These are phyloP conservation scores for Cardamine occulta DNA, from an alignment of 345 rosid species.

Conservation along the genomic window DNA sequence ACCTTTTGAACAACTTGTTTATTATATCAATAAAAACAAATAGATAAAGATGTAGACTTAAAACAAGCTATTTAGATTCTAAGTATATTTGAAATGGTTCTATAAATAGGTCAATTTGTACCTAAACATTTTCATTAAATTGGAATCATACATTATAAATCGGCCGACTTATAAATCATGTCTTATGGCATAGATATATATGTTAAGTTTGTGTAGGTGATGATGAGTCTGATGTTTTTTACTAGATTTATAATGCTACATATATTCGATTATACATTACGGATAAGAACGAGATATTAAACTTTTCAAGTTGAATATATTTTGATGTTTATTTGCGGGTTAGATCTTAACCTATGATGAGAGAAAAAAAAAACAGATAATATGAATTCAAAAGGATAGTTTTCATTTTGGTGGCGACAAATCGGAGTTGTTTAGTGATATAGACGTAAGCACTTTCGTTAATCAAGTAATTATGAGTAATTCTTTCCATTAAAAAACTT, in stretches of 20 bases:
- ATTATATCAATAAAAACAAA: background rate
- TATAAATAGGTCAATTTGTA: too few relatives aligned
- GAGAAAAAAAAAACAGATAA: background rate
- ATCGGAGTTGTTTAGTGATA: background rate
- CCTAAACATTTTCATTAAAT: too few relatives aligned
- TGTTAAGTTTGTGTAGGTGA: background rate
- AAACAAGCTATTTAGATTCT: background rate
- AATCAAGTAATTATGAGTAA: constrained; percentile 25
- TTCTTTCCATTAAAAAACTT: constrained; percentile 24
- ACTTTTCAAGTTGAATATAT: background rate
- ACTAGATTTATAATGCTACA: background rate
- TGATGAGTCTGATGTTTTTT: background rate
- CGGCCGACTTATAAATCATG: too few relatives aligned
- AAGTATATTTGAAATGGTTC: background rate
- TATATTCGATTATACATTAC: background rate
- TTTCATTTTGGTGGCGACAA: constrained; percentile 8
- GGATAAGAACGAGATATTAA: background rate
- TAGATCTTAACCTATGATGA: background rate
- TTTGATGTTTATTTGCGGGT: constrained; percentile 6
- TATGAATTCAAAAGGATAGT: background rate
- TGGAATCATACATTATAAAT: too few relatives aligned
- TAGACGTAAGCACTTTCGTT: constrained; percentile 29
- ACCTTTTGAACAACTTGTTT: background rate
- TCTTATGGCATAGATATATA: background rate
- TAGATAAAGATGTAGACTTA: background rate